Conservation (phyloP, 2,329 filamentous ascomycete genomes). For the Fusarium equiseti region DNA sequence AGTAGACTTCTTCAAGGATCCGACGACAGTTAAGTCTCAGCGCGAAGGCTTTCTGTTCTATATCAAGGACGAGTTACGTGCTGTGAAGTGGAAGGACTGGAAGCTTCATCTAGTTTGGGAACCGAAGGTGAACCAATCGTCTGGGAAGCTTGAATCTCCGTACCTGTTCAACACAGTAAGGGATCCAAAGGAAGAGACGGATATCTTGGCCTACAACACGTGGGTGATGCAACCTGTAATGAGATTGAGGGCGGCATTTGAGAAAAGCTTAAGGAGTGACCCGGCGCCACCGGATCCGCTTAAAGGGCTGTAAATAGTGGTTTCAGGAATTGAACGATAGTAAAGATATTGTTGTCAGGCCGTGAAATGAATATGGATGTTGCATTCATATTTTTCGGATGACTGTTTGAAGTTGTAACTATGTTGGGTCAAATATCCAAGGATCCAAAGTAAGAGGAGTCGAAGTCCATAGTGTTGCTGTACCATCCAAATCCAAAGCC, state of each 20-base stretch:
- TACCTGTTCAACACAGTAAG: slow-evolving; percentile 51
- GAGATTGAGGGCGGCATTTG: slow-evolving; percentile 45
- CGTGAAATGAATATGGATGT: not conserved
- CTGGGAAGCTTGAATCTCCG: slow-evolving; percentile 49
- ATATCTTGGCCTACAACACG: slow-evolving; percentile 49
- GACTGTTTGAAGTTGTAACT: no score
- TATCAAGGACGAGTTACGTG: slow-evolving; percentile 52
- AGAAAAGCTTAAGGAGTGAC: slow-evolving; percentile 47
- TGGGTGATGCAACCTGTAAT: slow-evolving; percentile 52
- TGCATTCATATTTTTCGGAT: not conserved
- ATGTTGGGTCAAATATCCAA: slow-evolving; percentile 14
- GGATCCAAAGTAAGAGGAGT: slow-evolving; percentile 10
- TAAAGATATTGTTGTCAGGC: not conserved
- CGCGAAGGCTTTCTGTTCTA: slow-evolving; percentile 51
- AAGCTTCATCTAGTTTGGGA: slow-evolving; percentile 53
- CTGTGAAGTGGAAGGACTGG: slow-evolving; percentile 53
- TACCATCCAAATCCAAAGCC: slow-evolving; percentile 9
- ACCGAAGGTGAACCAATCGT: slow-evolving; percentile 52
- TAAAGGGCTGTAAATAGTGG: slow-evolving; percentile 34
- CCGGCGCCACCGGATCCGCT: slow-evolving; percentile 51
- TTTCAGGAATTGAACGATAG: fast-evolving
- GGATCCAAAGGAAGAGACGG: slow-evolving; percentile 52
- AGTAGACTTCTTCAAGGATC: slow-evolving; percentile 44
- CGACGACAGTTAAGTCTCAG: slow-evolving; percentile 24
- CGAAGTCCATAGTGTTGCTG: not conserved